Evolutionary conservation across 169 alveolate species (phyloP).

Genomic region (Babesia sp.): DNA sequence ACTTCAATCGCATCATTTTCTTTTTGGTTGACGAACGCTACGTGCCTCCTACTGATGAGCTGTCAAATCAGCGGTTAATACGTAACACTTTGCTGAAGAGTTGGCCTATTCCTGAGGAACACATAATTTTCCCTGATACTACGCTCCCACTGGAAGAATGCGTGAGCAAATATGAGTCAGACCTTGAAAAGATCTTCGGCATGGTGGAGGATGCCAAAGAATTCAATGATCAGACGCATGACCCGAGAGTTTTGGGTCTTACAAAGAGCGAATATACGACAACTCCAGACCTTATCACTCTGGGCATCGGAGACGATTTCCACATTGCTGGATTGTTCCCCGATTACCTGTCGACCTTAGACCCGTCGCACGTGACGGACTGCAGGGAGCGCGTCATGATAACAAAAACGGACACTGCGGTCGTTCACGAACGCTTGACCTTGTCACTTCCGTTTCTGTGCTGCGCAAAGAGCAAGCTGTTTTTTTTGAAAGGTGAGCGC

Average conservation of each 20-base stretch:
- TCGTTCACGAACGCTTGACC: slow-evolving; percentile 54
- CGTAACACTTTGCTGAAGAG: slow-evolving; percentile 58
- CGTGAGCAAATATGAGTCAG: slow-evolving; percentile 59
- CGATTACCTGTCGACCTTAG: slow-evolving; percentile 59
- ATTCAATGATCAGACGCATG: not conserved
- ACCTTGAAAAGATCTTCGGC: slow-evolving; percentile 56
- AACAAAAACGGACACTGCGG: slow-evolving; percentile 59
- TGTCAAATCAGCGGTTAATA: slow-evolving; percentile 58
- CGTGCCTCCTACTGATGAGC: slow-evolving; percentile 61
- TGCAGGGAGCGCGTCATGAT: slow-evolving; percentile 57
- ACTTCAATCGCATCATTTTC: slow-evolving; percentile 55
- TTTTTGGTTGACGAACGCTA: slow-evolving; percentile 67
- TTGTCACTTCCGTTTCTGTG: slow-evolving; percentile 54
- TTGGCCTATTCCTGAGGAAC: slow-evolving; percentile 68
- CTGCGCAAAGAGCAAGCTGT: slow-evolving; percentile 66
- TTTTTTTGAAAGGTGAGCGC: slow-evolving; percentile 65
- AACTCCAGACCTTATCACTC: slow-evolving; percentile 59
- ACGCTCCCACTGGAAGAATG: slow-evolving; percentile 64
- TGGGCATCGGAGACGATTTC: slow-evolving; percentile 69
- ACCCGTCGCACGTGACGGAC: slow-evolving; percentile 52
- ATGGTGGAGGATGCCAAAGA: slow-evolving; percentile 3
- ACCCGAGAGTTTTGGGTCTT: not conserved
- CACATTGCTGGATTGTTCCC: slow-evolving; percentile 71
- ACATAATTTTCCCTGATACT: slow-evolving; percentile 65
- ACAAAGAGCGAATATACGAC: slow-evolving; percentile 11